A percentile compares a stretch with the other conserved stretches of the same genome.
These are phyloP conservation scores for Zea luxurians DNA, from an alignment of 176 grass and related monocot species.

Conservation along the genomic window DNA sequence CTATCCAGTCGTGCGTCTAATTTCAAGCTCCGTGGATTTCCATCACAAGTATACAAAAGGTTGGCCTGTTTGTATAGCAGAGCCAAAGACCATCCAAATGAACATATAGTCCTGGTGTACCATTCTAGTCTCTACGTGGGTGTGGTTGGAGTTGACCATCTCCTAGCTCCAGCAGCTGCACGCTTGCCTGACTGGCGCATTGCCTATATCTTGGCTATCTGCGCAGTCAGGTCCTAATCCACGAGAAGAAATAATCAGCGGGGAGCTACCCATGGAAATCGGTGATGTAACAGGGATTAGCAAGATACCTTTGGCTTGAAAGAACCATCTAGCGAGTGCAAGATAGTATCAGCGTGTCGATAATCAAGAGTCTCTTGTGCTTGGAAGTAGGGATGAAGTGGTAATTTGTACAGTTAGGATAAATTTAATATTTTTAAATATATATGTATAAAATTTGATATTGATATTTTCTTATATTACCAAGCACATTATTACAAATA, in stretches of 20 bases:
- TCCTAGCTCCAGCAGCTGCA: slow-evolving; percentile 42
- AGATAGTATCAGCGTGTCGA: slow-evolving; percentile 71
- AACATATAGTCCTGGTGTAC: too few relatives aligned
- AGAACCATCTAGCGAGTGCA: slow-evolving; percentile 59
- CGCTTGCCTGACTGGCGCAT: slow-evolving; percentile 44
- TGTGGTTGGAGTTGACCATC: too few relatives aligned
- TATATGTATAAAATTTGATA: too few relatives aligned
- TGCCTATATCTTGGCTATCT: slow-evolving; percentile 48
- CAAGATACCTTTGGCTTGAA: slow-evolving; percentile 55
- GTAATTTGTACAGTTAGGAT: too few relatives aligned
- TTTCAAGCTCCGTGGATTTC: too few relatives aligned
- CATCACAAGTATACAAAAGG: too few relatives aligned
- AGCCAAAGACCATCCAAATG: too few relatives aligned
- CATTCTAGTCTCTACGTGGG: too few relatives aligned
- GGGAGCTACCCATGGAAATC: background rate
- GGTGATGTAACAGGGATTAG: background rate
- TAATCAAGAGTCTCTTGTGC: slow-evolving; percentile 74
- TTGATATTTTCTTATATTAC: too few relatives aligned
- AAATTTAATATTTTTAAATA: too few relatives aligned
- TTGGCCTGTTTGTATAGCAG: too few relatives aligned
- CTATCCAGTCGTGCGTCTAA: background rate
- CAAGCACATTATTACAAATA: too few relatives aligned
- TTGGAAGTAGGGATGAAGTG: slow-evolving; percentile 68
- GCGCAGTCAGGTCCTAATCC: slow-evolving; percentile 37
- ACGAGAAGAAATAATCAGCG: slow-evolving; percentile 2